A percentile compares a stretch with the other conserved stretches of the same genome.
phyloP scores from a whole-genome alignment of 495 filamentous ascomycete species.

The Stereocaulon alpinum region DNA sequence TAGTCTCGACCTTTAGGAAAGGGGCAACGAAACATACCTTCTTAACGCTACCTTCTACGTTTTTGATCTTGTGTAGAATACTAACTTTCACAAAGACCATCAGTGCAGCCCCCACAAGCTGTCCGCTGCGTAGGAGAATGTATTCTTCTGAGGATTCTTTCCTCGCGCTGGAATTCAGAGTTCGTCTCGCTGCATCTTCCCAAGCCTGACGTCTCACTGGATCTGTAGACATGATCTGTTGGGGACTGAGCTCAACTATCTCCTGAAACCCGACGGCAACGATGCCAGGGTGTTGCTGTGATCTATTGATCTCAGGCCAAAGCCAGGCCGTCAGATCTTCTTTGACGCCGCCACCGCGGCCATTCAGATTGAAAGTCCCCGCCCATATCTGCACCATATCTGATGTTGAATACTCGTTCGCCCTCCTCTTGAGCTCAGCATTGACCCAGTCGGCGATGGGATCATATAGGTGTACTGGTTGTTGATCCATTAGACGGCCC shows the following conservation, averaged over 20 bases:
- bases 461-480: constrained; percentile 77
- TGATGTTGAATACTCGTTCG: constrained; percentile 42
- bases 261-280: constrained; percentile 91
- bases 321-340: constrained; percentile 82
- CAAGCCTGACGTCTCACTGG: constrained; percentile 73
- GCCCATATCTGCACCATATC: constrained; percentile 55
- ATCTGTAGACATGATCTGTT: constrained; percentile 99
- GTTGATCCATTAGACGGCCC: constrained; percentile 73
- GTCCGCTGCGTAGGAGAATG: constrained; percentile 79
- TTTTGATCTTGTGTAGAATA: constrained; percentile 71
- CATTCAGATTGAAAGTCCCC: constrained; percentile 94
- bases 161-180: constrained; percentile 60
- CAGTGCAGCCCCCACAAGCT: constrained; percentile 87
- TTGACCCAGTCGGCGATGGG: constrained; percentile 85
- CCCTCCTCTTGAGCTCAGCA: constrained; percentile 56
- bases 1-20: constrained; percentile 6
- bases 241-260: constrained; percentile 90
- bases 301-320: constrained; percentile 42
- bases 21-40: constrained; percentile 43
- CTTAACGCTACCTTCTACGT: constrained; percentile 91
- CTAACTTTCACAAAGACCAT: constrained; percentile 81
- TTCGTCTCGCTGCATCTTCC: constrained; percentile 70
- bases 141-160: constrained; percentile 60
- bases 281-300: constrained; percentile 58
- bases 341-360: constrained; percentile 60